phyloP scores from a whole-genome alignment of 768 basidiomycete species.

The Dioszegia aurantiaca region DNA sequence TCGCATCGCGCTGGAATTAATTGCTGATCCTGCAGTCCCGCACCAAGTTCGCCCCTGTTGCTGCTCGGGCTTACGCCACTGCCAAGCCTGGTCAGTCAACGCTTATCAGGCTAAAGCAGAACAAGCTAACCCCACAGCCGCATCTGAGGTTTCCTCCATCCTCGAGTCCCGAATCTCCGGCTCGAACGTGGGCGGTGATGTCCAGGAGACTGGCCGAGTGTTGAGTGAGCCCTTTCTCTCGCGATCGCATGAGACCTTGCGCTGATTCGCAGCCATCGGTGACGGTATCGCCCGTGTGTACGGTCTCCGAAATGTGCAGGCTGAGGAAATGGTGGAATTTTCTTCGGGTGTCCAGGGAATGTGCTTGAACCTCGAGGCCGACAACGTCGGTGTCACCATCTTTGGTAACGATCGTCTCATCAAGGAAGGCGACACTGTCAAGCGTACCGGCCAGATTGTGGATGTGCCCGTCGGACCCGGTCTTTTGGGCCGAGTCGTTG shows the following conservation, averaged over 20 bases:
- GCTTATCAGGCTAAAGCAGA: too few species aligned
- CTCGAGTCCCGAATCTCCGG: constrained; percentile 98
- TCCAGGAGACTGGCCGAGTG: constrained; percentile 98
- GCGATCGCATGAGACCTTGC: background rate
- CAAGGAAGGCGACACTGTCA: constrained; percentile 99
- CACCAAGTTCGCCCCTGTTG: constrained; percentile 47
- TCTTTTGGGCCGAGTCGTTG: constrained; percentile 97
- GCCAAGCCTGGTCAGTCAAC: constrained; percentile 86
- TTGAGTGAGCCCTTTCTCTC: constrained; percentile 67
- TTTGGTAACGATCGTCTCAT: constrained; percentile 82
- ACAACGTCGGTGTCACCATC: constrained; percentile 99
- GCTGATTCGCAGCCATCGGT: constrained; percentile 72
- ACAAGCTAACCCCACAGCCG: constrained; percentile 61
- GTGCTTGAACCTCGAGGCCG: constrained; percentile 99
- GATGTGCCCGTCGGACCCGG: constrained; percentile 97
- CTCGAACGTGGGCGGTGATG: constrained; percentile 81
- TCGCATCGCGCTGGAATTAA: background rate
- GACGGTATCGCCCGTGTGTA: constrained; percentile 94
- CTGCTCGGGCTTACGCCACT: constrained; percentile 82
- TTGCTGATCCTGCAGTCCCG: constrained; percentile 47
- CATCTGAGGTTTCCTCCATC: constrained; percentile 98
- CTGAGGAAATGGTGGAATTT: constrained; percentile 99
- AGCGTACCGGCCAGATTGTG: constrained; percentile 99
- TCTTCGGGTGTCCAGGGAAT: constrained; percentile 99
- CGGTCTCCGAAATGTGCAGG: constrained; percentile 95